Evolutionary conservation across 345 rosid species (phyloP).

Genomic region (Lagerstroemia speciosa): DNA sequence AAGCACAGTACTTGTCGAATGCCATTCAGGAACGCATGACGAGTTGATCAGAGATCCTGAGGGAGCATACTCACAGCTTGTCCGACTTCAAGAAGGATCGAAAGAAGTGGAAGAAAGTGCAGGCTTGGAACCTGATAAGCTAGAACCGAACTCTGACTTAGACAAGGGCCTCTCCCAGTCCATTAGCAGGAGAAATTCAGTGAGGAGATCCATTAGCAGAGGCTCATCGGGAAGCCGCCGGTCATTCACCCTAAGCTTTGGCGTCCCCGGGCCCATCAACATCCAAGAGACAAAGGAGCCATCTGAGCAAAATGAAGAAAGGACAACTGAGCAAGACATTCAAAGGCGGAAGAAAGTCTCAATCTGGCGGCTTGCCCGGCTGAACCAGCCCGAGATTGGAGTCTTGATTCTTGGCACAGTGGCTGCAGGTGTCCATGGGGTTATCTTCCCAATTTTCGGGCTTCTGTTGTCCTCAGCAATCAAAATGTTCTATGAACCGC

Average conservation of each 20-base stretch:
- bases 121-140: slow-evolving; percentile 5
- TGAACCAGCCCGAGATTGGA: slow-evolving; percentile 70
- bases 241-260: slow-evolving; percentile 29
- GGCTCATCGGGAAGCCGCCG: slow-evolving; percentile 32
- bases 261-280: slow-evolving; percentile 23
- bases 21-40: slow-evolving; percentile 13
- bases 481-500: slow-evolving; percentile 52
- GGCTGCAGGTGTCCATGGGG: slow-evolving; percentile 59
- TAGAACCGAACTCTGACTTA: neutral
- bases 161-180: slow-evolving; percentile 17
- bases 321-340: neutral
- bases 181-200: slow-evolving; percentile 18
- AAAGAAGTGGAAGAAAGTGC: slow-evolving; percentile 22
- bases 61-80: slow-evolving; percentile 68
- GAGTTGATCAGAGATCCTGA: slow-evolving; percentile 45
- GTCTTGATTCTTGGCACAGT: slow-evolving; percentile 43
- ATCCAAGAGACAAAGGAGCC: slow-evolving; percentile 11
- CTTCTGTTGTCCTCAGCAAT: slow-evolving; percentile 57
- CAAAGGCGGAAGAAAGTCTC: slow-evolving; percentile 41
- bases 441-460: slow-evolving; percentile 64
- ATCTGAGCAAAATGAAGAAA: neutral
- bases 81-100: slow-evolving; percentile 66
- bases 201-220: slow-evolving; percentile 31
- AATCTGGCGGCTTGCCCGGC: slow-evolving; percentile 41
- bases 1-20: neutral